Conservation (phyloP, 208 protist genomes). For the Trypanosoma rangeli region DNA sequence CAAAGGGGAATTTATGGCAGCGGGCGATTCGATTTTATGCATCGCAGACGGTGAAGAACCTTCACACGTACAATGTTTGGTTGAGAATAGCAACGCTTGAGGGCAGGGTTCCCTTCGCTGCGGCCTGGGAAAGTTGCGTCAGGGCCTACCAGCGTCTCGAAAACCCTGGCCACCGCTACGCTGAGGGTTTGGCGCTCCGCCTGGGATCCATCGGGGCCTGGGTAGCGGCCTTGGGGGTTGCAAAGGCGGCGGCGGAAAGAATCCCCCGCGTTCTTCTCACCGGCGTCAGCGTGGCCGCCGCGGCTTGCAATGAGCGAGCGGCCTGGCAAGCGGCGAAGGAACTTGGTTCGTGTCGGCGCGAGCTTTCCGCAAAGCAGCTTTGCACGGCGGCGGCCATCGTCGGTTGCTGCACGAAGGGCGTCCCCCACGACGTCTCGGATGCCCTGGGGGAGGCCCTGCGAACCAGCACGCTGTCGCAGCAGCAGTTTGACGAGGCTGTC, state of each 20-base stretch:
- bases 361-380: constrained; percentile 11
- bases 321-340: neutral
- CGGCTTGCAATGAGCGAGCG: neutral
- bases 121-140: constrained; percentile 8
- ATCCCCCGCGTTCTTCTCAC: constrained; percentile 9
- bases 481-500: too few relatives aligned
- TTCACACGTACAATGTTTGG: constrained; percentile 14
- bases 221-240: neutral
- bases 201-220: constrained; percentile 5
- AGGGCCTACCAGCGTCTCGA: neutral
- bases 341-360: neutral
- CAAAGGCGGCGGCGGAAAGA: neutral
- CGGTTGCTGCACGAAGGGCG: constrained; percentile 5
- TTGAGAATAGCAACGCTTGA: constrained; percentile 16
- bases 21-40: constrained; percentile 40
- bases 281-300: neutral
- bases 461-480: too few relatives aligned
- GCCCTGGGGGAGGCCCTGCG: too few relatives aligned
- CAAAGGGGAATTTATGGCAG: constrained; percentile 25
- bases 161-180: neutral
- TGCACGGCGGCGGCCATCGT: constrained; percentile 10
- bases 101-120: constrained; percentile 7
- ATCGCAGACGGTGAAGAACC: neutral
- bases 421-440: neutral
- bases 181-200: neutral